Evolutionary conservation across 306 rosid genomes (phyloP), one percentile per base, ranked within the genome.

Genomic region (Canavalia gladiata): DNA sequence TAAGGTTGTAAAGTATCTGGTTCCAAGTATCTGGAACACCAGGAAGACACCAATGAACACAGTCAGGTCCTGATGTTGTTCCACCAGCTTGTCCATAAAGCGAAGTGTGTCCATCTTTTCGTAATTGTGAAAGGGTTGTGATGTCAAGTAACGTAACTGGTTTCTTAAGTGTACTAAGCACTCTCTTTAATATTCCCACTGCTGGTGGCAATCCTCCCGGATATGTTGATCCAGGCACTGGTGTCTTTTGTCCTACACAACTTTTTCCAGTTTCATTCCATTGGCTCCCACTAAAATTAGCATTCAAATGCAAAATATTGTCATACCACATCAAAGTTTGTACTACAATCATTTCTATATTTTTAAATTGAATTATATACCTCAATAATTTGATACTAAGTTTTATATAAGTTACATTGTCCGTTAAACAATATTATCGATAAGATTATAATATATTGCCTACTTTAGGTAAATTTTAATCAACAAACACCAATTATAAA

Each of bases 1-100:
- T 77, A 52, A 87, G 80, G 78, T 91, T 92, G 90, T 89, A 91
- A 72, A 95, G 91, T 57, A 95, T 88, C 56, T 87, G 75, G 7
- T 95, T 95, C 99, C 99, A 95, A 56, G 93, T 87, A 72, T 95
- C 99, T 25, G 99, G 98, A 82, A 95, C 97, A 8, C 99, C 99
- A 8, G 93, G 39, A 1, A 95, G 96, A 69, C 99, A 95, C 99
- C 99, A 95, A 75, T 95, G 99, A 68, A 94, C 91, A 54, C 98
- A 95, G 3, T 95, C 99, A 87, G 88, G 70, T 75, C 78, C 87
- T 0, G 81, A 71, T 18, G 46, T 6, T 4, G 25, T 18, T 18
- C 25, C 25, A 18, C 95, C 97, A 13, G 49, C 74, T 2, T 90
- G 79, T 8, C 98, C 99, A 82, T 91, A 95, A 34, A 76, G 62